Percentiles rank a stretch among this genome's conserved stretches.
Conservation (phyloP, 176 grass and related monocot species). For the Raddia distichophylla region DNA sequence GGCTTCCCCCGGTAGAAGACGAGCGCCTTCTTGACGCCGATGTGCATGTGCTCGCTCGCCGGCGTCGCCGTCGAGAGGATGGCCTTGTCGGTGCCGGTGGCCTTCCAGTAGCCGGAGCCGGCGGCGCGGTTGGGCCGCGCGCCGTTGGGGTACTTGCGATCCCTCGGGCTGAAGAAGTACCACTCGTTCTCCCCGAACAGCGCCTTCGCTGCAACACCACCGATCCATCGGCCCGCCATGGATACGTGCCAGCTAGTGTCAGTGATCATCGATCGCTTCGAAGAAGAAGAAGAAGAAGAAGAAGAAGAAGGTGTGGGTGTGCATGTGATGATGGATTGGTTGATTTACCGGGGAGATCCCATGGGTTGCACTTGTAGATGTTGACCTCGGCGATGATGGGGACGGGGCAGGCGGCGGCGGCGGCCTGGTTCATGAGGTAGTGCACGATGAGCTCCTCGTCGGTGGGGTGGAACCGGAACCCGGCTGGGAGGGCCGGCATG, state of each 20-base stretch:
- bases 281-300: neutral
- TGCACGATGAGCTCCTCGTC: conserved; percentile 85
- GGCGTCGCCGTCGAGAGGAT: conserved; percentile 15
- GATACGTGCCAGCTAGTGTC: too few relatives aligned
- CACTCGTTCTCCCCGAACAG: conserved; percentile 69
- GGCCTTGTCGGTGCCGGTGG: conserved; percentile 71
- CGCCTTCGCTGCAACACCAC: conserved; percentile 27
- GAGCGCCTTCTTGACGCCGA: conserved; percentile 77
- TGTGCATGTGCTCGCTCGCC: conserved; percentile 23
- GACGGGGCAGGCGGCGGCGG: conserved; percentile 42
- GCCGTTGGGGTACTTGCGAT: conserved; percentile 76
- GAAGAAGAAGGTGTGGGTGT: neutral
- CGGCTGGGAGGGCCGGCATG: conserved; percentile 56
- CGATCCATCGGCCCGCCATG: neutral
- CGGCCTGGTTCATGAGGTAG: conserved; percentile 66
- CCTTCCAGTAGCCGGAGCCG: conserved; percentile 67
- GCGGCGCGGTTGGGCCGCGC: conserved; percentile 65
- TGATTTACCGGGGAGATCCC: conserved; percentile 74
- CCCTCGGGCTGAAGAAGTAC: conserved; percentile 75
- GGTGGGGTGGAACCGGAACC: conserved; percentile 87
- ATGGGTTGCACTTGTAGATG: conserved; percentile 89
- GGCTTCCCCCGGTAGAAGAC: conserved; percentile 80
- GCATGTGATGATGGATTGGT: neutral
- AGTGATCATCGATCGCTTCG: too few relatives aligned
- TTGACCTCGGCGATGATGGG: conserved; percentile 85